A percentile compares a stretch with the other conserved stretches of the same genome.
Conservation (phyloP, 139 green algal genomes). For the Micractinium conductrix region DNA sequence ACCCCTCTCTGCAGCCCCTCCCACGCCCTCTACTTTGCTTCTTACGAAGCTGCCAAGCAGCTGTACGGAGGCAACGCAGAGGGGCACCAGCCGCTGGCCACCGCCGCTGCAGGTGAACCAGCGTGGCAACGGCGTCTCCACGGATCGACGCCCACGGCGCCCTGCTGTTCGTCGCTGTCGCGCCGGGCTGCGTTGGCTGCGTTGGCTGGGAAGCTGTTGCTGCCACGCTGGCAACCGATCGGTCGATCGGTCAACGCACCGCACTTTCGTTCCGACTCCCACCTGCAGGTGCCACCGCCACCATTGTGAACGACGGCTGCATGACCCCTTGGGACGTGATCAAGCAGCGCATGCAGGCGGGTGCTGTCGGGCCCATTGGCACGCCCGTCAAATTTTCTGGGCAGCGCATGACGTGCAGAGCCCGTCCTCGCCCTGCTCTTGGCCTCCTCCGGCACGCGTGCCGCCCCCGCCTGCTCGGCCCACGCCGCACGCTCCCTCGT, state of each 20-base stretch:
- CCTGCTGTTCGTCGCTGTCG: background rate
- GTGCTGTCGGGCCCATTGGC: background rate
- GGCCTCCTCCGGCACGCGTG: too few species aligned
- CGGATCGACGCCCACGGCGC: too few species aligned
- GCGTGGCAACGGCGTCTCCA: background rate
- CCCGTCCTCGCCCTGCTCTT: too few species aligned
- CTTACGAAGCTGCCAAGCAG: constrained; percentile 92
- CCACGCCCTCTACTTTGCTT: constrained; percentile 96
- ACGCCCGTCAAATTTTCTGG: too few species aligned
- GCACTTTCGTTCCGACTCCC: too few species aligned
- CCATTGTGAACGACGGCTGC: constrained; percentile 84
- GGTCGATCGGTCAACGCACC: too few species aligned
- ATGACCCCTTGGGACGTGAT: constrained; percentile 91
- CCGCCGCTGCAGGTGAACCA: constrained; percentile 59
- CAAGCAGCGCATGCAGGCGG: constrained; percentile 91
- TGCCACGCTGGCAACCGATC: background rate
- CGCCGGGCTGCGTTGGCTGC: background rate
- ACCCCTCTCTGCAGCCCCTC: constrained; percentile 70
- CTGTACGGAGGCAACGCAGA: constrained; percentile 62
- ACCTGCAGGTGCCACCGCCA: constrained; percentile 77
- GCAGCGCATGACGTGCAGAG: too few species aligned
- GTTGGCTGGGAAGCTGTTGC: background rate
- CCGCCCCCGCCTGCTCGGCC: too few species aligned
- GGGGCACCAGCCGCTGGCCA: constrained; percentile 66
- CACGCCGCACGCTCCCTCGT: too few species aligned